Base-by-base conservation (phyloP, 768 basidiomycete genomes). In the Russula lepida region DNA sequence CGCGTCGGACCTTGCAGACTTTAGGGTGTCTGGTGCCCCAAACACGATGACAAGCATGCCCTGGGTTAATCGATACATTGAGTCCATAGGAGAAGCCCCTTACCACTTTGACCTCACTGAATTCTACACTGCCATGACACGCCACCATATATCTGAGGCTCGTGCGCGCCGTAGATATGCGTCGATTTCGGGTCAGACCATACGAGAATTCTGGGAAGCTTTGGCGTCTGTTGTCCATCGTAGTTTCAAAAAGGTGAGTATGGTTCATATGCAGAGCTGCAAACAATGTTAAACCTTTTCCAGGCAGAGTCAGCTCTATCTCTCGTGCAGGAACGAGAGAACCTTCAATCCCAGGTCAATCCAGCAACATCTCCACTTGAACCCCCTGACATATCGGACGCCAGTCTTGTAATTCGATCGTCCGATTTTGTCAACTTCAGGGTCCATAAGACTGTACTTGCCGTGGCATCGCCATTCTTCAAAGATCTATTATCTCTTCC, bases 401-500 rank as follows among this genome's bases (percentile, higher is more conserved):
- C 56, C 37, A 52, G 54, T 17, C 6, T 56, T 9, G 28, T 57
- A 19, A 21, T 62, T 3, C 50, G 49, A 28, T 62, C 61, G 2
- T 62, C 43, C 8, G 61, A 58, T 15, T 21, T 25, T 21, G 15
- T 35, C 6, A 23, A 57, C 9, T 65, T 59, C 48, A 56, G 54
- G 17, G 47, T 59, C 15, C 58, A 64, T 48, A 65, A 65, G 32
- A n/a, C 51, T 0, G 43, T 47, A 46, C 15, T 65, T 5, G 23
- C 46, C 28, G n/a, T 23, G 1, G 35, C 58, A 6, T 65, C 64
- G 1, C 49, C 32, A 17, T 30, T 59, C 21, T 65, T 65, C 37
- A 37, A 19, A 3, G 63, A 58, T 58, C 30, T 65, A 58, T 37
- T 65, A 21, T 59, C 63, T 6, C 63, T 60, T 27, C 58, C 64